Percentiles rank a stretch among this genome's conserved stretches.
Conservation (phyloP, 495 filamentous ascomycete genomes). For the Amorphotheca resinae region DNA sequence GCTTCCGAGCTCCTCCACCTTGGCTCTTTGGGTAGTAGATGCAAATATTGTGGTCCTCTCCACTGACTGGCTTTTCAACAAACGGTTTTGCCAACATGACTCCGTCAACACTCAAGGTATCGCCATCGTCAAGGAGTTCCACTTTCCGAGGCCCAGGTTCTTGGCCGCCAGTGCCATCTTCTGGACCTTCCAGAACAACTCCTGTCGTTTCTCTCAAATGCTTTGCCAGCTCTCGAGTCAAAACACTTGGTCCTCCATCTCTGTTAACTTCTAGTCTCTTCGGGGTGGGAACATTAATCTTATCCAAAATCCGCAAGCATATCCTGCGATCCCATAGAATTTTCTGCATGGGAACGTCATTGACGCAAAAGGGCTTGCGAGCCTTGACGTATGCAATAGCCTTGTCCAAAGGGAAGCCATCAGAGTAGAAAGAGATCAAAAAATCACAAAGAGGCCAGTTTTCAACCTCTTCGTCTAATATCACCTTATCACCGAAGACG, state of each 20-base stretch:
- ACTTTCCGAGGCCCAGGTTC: constrained; percentile 52
- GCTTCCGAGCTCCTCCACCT: constrained; percentile 76
- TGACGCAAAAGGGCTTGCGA: constrained; percentile 91
- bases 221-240: constrained; percentile 62
- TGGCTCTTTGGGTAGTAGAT: constrained; percentile 85
- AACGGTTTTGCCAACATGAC: constrained; percentile 77
- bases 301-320: constrained; percentile 76
- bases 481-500: constrained; percentile 97
- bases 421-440: constrained; percentile 93
- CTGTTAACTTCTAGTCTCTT: constrained; percentile 85
- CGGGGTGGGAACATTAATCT: constrained; percentile 79
- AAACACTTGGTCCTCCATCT: constrained; percentile 75
- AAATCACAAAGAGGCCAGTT: constrained; percentile 81
- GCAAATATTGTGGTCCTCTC: constrained; percentile 96
- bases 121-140: constrained; percentile 72
- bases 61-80: constrained; percentile 96
- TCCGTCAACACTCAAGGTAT: constrained; percentile 80
- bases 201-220: constrained; percentile 70
- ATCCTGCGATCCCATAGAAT: constrained; percentile 91
- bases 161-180: constrained; percentile 52
- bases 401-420: constrained; percentile 94
- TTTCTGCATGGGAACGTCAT: constrained; percentile 96
- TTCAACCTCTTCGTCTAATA: constrained; percentile 78
- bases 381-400: constrained; percentile 87
- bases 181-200: constrained; percentile 60